Percentiles rank a stretch among this genome's conserved stretches.
These are phyloP conservation scores for Penicillium sp. DNA, from an alignment of 2,329 filamentous ascomycete species.

Conservation along the genomic window DNA sequence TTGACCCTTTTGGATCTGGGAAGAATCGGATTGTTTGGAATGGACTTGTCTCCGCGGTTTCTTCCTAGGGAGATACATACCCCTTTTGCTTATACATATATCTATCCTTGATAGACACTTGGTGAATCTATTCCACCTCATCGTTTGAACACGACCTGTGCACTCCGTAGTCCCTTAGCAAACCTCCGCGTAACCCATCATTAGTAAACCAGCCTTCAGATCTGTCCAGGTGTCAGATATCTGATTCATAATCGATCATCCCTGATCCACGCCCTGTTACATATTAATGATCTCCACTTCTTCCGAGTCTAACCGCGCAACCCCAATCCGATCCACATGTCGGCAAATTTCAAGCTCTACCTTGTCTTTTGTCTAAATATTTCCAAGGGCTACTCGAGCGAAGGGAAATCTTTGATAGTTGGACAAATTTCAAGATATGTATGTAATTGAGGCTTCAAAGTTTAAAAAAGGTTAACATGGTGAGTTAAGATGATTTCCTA, in stretches of 20 bases:
- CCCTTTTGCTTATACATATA: not conserved
- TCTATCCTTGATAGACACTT: not conserved
- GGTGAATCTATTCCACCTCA: not conserved
- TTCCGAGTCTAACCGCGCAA: constrained; percentile 1
- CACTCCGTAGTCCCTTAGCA: not conserved
- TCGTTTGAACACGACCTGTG: not conserved
- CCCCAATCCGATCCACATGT: not conserved
- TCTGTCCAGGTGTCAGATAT: not conserved
- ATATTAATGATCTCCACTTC: not conserved
- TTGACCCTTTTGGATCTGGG: not conserved
- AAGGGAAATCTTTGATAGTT: not conserved
- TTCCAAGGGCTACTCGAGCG: not conserved
- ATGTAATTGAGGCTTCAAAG: not conserved
- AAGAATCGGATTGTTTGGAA: constrained; percentile 1
- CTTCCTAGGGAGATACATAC: constrained; percentile 4
- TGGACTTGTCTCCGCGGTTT: not conserved
- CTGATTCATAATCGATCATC: not conserved
- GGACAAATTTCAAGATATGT: not conserved
- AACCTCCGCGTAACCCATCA: not conserved
- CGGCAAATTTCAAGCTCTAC: not conserved
- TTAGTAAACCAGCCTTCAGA: not conserved
- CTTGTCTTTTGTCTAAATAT: not conserved
- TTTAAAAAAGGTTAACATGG: not conserved
- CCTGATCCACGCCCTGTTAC: not conserved
- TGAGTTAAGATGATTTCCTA: not conserved